These are phyloP conservation scores for Salix viminalis DNA, from an alignment of 345 rosid species.

Conservation along the genomic window DNA sequence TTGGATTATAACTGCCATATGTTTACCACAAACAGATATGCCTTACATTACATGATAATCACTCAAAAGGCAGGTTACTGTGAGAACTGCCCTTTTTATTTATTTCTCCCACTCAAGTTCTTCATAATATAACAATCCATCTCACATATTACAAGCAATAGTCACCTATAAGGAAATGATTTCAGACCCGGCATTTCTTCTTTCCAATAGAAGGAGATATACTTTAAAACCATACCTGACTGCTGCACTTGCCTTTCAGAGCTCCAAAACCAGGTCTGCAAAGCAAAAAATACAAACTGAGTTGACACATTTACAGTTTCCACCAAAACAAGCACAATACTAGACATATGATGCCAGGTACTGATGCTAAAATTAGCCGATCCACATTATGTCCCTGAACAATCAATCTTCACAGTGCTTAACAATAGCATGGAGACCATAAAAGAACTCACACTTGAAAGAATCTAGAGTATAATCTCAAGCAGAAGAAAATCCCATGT, in stretches of 20 bases:
- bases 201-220: background rate
- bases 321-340: background rate
- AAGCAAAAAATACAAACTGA: constrained; percentile 13
- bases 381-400: background rate
- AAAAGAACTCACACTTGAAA: background rate
- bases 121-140: constrained; percentile 14
- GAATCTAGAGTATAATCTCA: background rate
- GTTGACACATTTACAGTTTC: constrained; percentile 1
- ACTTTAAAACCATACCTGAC: background rate
- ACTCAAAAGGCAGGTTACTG: constrained; percentile 9
- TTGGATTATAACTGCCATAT: background rate
- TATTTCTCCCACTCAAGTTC: constrained; percentile 15
- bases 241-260: constrained; percentile 36
- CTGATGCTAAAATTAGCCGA: background rate
- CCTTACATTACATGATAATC: constrained; percentile 9
- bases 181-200: constrained; percentile 13
- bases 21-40: background rate
- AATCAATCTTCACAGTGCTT: background rate
- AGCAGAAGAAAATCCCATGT: background rate
- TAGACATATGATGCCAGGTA: background rate
- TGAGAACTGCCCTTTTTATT: constrained; percentile 32
- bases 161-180: constrained; percentile 1
- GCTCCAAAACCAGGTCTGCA: constrained; percentile 75
- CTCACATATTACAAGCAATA: constrained; percentile 20
- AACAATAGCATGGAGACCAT: background rate